Evolutionary conservation across 495 filamentous ascomycete species (phyloP), one percentile per base, ranked within the genome.

Genomic region (Aspergillus kassunensis): DNA sequence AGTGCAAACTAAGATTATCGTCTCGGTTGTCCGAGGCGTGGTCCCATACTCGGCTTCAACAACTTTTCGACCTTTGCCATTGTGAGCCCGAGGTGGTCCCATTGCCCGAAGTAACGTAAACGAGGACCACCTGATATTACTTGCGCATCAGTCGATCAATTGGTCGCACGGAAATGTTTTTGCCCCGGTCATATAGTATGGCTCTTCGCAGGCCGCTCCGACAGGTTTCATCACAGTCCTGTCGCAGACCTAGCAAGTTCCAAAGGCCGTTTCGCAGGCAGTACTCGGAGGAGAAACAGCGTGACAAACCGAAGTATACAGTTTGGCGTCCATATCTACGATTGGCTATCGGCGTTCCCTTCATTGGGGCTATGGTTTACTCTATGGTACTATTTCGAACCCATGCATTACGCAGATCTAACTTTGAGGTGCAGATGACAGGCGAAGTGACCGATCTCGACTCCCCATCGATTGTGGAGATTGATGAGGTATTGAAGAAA

Each of bases 311-410:
- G 41, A 55, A 60, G 11, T 75, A 73, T 42, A 73, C 68, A 11
- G 77, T 81, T 10, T 76, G 66, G 64, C 62, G 72, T 44, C 79
- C 80, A 7, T 78, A 80, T 50, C 63, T 77, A 40, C 77, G 84
- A 41, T 67, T 89, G 16, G 72, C 77, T 9, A 58, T 88, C 49
- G 83, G 82, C 11, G 59, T 86, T 23, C 76, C 85, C 6, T 80
- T 88, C 62, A 77, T 84, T 51, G 71, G 78, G 33, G 71, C 80
- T 27, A 60, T 89, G 30, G 73, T 85, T 18, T 88, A 87, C 68
- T 84, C 80, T 24, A 88, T 88, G 83, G 85, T 83, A 74, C n/a
- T 30, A 35, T 54, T 43, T 13, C 12, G 9, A 13, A 16, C 47
- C 41, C 15, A 15, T 41, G 45, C 43, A 46, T 34, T 13, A 7